phyloP scores from a whole-genome alignment of 306 rosid genomes.

The Trichosanthes truncata region DNA sequence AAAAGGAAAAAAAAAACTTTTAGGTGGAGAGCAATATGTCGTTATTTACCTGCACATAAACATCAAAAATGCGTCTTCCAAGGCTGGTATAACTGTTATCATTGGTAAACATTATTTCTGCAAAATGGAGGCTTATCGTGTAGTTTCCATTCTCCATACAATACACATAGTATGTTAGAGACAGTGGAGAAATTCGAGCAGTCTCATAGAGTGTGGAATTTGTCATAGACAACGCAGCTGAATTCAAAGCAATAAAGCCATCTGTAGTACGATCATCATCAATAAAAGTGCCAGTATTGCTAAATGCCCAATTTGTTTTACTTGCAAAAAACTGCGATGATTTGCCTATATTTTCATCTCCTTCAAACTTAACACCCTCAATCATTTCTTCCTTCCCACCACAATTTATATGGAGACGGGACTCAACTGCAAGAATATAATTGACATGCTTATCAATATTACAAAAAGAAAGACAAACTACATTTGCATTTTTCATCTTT shows the following conservation, averaged over 20 bases:
- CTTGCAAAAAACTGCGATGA: conserved; percentile 13
- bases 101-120: conserved; percentile 22
- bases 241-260: conserved; percentile 7
- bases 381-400: conserved; percentile 28
- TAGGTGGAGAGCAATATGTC: too few species aligned
- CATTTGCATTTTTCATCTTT: neutral
- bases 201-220: conserved; percentile 15
- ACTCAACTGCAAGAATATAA: conserved; percentile 20
- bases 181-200: neutral
- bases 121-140: conserved; percentile 22
- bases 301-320: conserved; percentile 37
- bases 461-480: neutral
- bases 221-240: conserved; percentile 14
- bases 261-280: neutral
- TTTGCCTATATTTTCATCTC: conserved; percentile 18
- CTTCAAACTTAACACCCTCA: conserved; percentile 25
- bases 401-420: conserved; percentile 46
- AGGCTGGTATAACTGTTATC: conserved; percentile 16
- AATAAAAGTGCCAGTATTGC: conserved; percentile 35
- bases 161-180: neutral
- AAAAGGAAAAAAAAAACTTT: too few species aligned
- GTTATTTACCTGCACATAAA: conserved; percentile 41
- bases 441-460: neutral
- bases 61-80: conserved; percentile 38
- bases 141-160: neutral